A percentile compares a stretch with the other conserved stretches of the same genome.
These are phyloP conservation scores for Trichosanthes cucumerina DNA, from an alignment of 306 rosid genomes.

Conservation along the genomic window DNA sequence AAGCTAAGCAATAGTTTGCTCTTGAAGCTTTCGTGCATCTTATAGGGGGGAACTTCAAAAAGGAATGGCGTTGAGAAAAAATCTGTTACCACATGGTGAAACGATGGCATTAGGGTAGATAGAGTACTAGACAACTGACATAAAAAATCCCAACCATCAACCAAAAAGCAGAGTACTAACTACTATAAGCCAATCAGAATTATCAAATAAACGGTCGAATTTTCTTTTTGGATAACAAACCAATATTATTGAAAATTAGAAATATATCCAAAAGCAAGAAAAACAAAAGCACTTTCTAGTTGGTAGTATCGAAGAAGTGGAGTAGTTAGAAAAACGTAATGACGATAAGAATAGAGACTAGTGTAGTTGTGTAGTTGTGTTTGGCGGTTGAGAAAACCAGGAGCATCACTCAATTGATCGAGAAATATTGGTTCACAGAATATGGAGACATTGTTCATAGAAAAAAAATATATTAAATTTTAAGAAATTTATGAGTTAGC, in stretches of 20 bases:
- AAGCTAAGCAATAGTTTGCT: constrained; percentile 67
- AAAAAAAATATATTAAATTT: not conserved
- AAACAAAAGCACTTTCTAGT: not conserved
- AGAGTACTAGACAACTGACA: not conserved
- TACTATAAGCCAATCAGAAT: not conserved
- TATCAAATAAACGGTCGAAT: not conserved
- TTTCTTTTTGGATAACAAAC: not conserved
- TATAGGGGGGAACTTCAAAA: constrained; percentile 38
- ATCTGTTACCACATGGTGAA: constrained; percentile 38
- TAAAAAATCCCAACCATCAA: not conserved
- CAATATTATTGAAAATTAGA: not conserved
- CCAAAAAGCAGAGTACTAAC: not conserved
- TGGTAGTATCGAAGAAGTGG: not conserved
- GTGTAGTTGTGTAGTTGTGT: too few relatives aligned
- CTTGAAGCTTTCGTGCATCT: constrained; percentile 43
- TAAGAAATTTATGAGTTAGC: not conserved
- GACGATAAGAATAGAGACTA: too few relatives aligned
- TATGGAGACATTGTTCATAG: not conserved
- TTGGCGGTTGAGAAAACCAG: too few relatives aligned
- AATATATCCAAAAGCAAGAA: not conserved
- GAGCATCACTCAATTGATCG: too few relatives aligned
- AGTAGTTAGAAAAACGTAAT: not conserved
- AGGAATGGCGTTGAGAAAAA: constrained; percentile 40
- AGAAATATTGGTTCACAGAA: too few relatives aligned
- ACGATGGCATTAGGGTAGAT: constrained; percentile 14